phyloP scores from a whole-genome alignment of 2,329 filamentous ascomycete genomes.

The Neonectria neomacrospora region DNA sequence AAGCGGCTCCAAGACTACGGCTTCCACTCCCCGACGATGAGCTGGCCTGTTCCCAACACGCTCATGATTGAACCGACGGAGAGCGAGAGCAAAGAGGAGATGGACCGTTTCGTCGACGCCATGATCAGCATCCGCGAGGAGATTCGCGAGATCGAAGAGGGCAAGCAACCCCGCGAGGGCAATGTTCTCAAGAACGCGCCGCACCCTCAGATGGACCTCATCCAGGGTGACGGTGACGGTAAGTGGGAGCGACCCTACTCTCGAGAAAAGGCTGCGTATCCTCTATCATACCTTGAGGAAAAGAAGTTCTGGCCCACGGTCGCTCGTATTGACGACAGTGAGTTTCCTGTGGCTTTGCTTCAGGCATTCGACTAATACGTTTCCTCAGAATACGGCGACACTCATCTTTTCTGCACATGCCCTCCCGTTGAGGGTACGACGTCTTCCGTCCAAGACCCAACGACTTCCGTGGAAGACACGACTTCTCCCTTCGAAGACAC shows the following conservation, averaged over 20 bases:
- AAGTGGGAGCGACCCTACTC: conserved; percentile 87
- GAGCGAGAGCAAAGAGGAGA: conserved; percentile 89
- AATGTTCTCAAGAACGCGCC: conserved; percentile 93
- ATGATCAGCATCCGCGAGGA: conserved; percentile 87
- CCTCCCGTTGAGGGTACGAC: neutral
- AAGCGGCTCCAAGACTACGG: conserved; percentile 98
- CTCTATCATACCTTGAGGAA: conserved; percentile 82
- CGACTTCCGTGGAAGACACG: neutral
- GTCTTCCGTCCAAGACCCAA: neutral
- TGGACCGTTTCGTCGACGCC: conserved; percentile 93
- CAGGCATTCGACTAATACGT: neutral
- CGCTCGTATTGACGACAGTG: conserved; percentile 87
- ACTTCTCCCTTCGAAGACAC: neutral
- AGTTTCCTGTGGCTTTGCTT: conserved; percentile 50
- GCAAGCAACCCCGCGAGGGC: conserved; percentile 75
- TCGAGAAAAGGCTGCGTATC: conserved; percentile 87
- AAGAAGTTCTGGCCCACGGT: conserved; percentile 99
- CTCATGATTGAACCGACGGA: conserved; percentile 99
- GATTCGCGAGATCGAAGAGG: conserved; percentile 85
- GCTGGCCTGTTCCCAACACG: conserved; percentile 93
- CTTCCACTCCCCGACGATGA: conserved; percentile 98
- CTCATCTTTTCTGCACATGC: neutral
- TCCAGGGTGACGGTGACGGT: conserved; percentile 63
- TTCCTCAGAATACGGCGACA: neutral
- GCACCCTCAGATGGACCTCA: conserved; percentile 84